These are phyloP conservation scores for Carex parvula DNA, from an alignment of 176 grass and related monocot genomes.

Conservation along the genomic window DNA sequence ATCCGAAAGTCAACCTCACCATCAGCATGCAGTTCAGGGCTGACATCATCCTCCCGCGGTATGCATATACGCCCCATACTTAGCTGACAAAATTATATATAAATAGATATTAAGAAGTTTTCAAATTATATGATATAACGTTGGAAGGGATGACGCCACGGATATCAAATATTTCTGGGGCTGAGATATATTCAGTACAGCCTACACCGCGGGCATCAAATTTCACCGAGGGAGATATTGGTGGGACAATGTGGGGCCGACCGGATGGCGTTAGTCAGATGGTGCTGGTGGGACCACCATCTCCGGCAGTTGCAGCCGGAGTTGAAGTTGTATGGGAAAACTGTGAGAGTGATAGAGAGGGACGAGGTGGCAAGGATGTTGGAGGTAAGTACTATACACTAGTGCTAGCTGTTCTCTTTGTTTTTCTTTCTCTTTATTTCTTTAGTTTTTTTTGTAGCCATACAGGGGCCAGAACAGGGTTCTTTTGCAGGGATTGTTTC, in stretches of 20 bases:
- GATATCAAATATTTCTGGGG: conserved; percentile 36
- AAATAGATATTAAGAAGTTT: background rate
- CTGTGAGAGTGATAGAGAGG: conserved; percentile 13
- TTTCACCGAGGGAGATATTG: conserved; percentile 23
- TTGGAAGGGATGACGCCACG: conserved; percentile 23
- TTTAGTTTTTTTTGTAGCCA: background rate
- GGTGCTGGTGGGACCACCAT: conserved; percentile 16
- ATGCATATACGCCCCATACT: background rate
- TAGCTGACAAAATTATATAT: background rate
- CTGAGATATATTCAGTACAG: conserved; percentile 51
- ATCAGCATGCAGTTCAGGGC: conserved; percentile 16
- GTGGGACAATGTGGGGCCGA: background rate
- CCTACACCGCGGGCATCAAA: conserved; percentile 42
- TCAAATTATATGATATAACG: background rate
- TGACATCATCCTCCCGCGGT: background rate
- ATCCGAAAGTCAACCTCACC: conserved; percentile 31
- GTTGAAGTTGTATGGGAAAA: background rate
- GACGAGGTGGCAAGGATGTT: conserved; percentile 36
- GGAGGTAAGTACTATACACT: conserved; percentile 28
- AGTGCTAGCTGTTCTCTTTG: background rate
- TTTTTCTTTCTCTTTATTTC: background rate
- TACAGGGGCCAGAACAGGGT: background rate
- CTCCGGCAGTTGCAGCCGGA: conserved; percentile 27
- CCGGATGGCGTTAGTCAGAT: background rate
- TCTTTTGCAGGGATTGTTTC: background rate